A percentile compares a stretch with the other conserved stretches of the same genome.
phyloP scores from a whole-genome alignment of 768 basidiomycete genomes.

The Termitomyces sp. region DNA sequence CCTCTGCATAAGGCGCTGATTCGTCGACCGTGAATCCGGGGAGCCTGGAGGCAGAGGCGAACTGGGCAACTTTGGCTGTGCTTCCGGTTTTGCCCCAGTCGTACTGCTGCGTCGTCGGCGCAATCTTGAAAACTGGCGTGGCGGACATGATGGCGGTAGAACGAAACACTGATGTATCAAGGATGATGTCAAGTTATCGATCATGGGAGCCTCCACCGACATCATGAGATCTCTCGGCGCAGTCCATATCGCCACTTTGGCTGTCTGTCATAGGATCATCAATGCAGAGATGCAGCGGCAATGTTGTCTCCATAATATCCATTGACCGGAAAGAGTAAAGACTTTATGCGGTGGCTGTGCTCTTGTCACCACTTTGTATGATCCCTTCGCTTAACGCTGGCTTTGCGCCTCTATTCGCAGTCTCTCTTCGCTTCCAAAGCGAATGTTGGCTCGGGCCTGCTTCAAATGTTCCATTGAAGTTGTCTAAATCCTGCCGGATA shows the following conservation, averaged over 20 bases:
- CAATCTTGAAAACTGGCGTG: constrained; percentile 65
- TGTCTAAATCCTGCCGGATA: too few relatives aligned
- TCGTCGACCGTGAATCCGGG: constrained; percentile 68
- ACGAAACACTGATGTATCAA: background rate
- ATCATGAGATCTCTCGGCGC: background rate
- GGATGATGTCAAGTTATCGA: background rate
- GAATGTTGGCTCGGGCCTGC: too few relatives aligned
- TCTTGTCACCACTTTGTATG: background rate
- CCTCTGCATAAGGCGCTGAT: constrained; percentile 87
- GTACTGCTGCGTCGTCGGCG: constrained; percentile 83
- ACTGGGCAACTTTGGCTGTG: constrained; percentile 83
- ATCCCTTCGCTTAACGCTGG: too few relatives aligned
- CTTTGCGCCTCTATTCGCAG: too few relatives aligned
- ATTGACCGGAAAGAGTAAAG: background rate
- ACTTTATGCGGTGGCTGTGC: background rate
- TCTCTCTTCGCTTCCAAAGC: background rate
- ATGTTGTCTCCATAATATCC: background rate
- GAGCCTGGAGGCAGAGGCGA: constrained; percentile 56
- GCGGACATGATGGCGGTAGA: constrained; percentile 1
- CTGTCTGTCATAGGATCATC: background rate
- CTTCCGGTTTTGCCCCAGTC: constrained; percentile 91
- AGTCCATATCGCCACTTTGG: background rate
- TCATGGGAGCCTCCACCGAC: background rate
- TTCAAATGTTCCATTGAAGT: too few relatives aligned
- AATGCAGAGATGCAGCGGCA: background rate